Evolutionary conservation across 495 filamentous ascomycete genomes (phyloP), one percentile per base, ranked within the genome.

Genomic region (Pyrenopolyporus hunteri): DNA sequence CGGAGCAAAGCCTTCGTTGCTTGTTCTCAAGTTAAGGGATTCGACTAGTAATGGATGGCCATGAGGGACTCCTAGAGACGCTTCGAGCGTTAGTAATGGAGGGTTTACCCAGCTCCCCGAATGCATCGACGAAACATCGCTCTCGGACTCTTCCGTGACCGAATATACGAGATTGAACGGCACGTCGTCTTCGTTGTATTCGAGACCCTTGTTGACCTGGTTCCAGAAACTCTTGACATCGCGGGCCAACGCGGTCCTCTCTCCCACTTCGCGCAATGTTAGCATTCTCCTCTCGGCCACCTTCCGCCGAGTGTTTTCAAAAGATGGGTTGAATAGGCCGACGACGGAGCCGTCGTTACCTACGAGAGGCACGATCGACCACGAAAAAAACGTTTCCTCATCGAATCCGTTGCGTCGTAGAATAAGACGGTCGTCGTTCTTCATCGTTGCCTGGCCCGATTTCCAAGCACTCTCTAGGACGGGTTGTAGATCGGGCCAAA

Each of bases 371-470:
- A 88, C 84, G 46, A 89, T 81, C 1, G 82, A 83, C 86, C 86
- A 89, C 49, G 81, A 82, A 70, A 89, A 89, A 64, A 84, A 88
- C 0, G 85, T 82, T 69, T 91, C 88, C 70, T 91, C 88, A 6
- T 87, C 60, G 46, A 78, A 87, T 2, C 79, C 80, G 42, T 83
- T 76, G 11, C 88, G 78, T 39, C 76, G 77, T 14, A 89, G 74
- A 64, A 89, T 88, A 3, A 90, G 71, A 43, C 80, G 79, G 65
- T 90, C 87, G 64, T 90, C 87, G 60, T 90, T 82, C 67, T 89
- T 90, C 87, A 89, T 88, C 4, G 83, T 89, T 2, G 87, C 85
- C 66, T 87, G 80, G 3, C 87, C 88, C 2, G 82, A 83, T 23
- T 74, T 57, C 64, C 74, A 78, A 0, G 87, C 88, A 55, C 70